Base-by-base conservation (phyloP, 2,329 filamentous ascomycete genomes). In the Ophiostoma himal-ulmi region DNA sequence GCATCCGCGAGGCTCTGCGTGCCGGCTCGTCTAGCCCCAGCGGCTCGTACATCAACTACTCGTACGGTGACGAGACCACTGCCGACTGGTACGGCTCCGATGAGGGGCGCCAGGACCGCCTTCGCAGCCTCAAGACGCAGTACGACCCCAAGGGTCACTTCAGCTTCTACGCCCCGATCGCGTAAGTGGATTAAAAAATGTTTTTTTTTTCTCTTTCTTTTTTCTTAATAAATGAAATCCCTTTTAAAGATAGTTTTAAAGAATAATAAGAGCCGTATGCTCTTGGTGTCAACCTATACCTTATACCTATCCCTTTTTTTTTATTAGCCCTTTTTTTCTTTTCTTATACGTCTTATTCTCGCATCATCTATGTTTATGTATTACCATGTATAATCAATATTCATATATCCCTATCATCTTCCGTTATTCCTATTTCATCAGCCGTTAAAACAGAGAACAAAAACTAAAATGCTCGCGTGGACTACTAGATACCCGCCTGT, bases 11-110 rank as follows among this genome's bases (percentile, higher is more conserved):
- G 5, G 77, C 81, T 5, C 75, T 84, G 5, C 75, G 77, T 57
- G 71, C 76, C 11, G 81, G 79, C 2, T 70, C 76, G 34, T 69
- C 74, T 1, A 30, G 37, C 39, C 34, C 68, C 77, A 80, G 48
- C 39, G 65, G 65, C 70, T 75, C 78, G 0, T 85, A 86, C 70
- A 79, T 85, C 68, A 86, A 87, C 76, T 87, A 85, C 73, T 84
- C 83, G 0, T 80, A 80, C 68, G 84, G 84, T 1, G 77, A 82
- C 10, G 83, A 86, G 77, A 75, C 75, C 1, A 74, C 77, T 0
- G 70, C 76, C 67, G 75, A 77, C 1, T 78, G 80, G 77, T 87
- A 87, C 74, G 84, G 85, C 8, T 77, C 77, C 68, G 85, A 85
- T 68, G 69, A 74, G 57, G 85, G 84, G 83, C 79, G 85, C 17